A percentile compares a stretch with the other conserved stretches of the same genome.
Evolutionary conservation across 345 rosid species (phyloP).

Genomic region (Draba incana): DNA sequence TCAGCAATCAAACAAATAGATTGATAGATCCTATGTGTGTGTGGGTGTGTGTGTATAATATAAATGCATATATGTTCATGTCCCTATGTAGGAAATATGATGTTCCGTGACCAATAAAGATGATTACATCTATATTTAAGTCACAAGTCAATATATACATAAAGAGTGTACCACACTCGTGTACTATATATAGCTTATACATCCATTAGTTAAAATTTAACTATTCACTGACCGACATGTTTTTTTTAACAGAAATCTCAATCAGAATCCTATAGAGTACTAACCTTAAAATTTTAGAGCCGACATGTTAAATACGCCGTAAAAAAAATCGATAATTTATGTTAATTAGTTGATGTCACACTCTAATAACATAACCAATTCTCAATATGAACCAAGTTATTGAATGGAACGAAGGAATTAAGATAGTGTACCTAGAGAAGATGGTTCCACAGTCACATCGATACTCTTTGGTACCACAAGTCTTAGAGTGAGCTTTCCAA

Average conservation of each 20-base stretch:
- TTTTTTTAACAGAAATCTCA: conserved; percentile 30
- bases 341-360: not conserved
- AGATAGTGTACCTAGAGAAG: conserved; percentile 65
- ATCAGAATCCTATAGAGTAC: conserved; percentile 22
- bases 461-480: conserved; percentile 68
- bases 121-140: conserved; percentile 32
- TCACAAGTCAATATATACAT: conserved; percentile 35
- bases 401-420: not conserved
- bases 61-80: conserved; percentile 36
- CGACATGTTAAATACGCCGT: conserved; percentile 23
- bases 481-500: conserved; percentile 86
- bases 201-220: conserved; percentile 13
- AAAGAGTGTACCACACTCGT: conserved; percentile 25
- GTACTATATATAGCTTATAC: conserved; percentile 14
- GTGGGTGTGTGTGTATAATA: not conserved
- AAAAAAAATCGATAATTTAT: not conserved
- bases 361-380: not conserved
- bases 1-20: conserved; percentile 41
- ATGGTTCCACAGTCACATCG: conserved; percentile 85
- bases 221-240: conserved; percentile 45
- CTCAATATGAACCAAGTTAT: not conserved
- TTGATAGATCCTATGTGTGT: conserved; percentile 45
- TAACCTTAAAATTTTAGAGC: conserved; percentile 33
- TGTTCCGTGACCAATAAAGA: conserved; percentile 39
- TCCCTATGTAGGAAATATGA: conserved; percentile 39